These are phyloP conservation scores for Phyllosticta citrichinensis DNA, from an alignment of 2,329 filamentous ascomycete species.

Conservation along the genomic window DNA sequence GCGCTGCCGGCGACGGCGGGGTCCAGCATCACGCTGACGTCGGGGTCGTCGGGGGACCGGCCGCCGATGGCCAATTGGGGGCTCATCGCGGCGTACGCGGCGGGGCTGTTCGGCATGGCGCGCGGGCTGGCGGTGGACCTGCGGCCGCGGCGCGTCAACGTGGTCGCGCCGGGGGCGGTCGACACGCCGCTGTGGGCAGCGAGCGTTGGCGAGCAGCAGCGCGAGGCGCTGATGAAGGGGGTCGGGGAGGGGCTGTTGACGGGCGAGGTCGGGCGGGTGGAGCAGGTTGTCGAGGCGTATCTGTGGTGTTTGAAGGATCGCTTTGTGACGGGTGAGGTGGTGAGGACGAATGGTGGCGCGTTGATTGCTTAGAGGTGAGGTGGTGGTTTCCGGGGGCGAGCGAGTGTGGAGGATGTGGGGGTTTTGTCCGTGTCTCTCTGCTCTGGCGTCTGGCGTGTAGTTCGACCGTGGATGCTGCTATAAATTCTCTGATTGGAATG, in stretches of 20 bases:
- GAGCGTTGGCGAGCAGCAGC: slow-evolving; percentile 18
- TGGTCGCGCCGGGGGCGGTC: slow-evolving; percentile 46
- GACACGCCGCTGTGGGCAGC: slow-evolving; percentile 34
- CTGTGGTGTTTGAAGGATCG: slow-evolving; percentile 38
- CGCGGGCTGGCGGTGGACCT: slow-evolving; percentile 52
- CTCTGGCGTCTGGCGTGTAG: no score
- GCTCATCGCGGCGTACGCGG: slow-evolving; percentile 38
- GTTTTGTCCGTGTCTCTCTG: no score
- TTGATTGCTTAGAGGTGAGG: slow-evolving; percentile 14
- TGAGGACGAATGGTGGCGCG: slow-evolving; percentile 33
- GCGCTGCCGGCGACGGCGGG: slow-evolving; percentile 34
- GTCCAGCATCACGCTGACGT: slow-evolving; percentile 48
- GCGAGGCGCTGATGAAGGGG: slow-evolving; percentile 16
- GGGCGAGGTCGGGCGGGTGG: slow-evolving; percentile 18
- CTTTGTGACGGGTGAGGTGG: slow-evolving; percentile 36
- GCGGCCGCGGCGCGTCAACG: slow-evolving; percentile 53
- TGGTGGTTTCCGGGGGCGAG: not conserved
- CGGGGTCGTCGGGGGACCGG: slow-evolving; percentile 39
- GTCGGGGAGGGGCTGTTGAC: slow-evolving; percentile 18
- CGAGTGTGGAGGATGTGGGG: not conserved
- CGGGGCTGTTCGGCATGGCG: slow-evolving; percentile 44
- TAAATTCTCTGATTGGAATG: no score
- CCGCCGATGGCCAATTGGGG: slow-evolving; percentile 44
- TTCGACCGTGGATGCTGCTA: no score
- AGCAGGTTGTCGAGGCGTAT: slow-evolving; percentile 35